These are phyloP conservation scores for Prunus mume DNA, from an alignment of 306 rosid species.

Conservation along the genomic window DNA sequence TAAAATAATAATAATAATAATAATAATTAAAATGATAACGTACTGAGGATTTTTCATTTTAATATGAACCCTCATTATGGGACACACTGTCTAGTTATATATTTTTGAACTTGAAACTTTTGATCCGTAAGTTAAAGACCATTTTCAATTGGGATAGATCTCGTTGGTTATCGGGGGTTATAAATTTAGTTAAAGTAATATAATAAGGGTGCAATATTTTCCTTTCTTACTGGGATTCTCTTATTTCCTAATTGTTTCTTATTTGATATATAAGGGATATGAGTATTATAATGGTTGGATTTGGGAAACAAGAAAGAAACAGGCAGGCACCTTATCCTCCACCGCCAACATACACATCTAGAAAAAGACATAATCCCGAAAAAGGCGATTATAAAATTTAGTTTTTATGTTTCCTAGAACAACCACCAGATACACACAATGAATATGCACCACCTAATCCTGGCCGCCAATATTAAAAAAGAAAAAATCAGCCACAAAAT, in stretches of 20 bases:
- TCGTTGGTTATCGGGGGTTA: too few species aligned
- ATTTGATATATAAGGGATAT: too few species aligned
- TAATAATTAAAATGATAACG: not conserved
- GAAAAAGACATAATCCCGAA: not conserved
- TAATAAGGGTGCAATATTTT: too few species aligned
- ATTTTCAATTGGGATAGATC: too few species aligned
- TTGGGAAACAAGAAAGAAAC: not conserved
- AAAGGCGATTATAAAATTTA: not conserved
- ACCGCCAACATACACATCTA: not conserved
- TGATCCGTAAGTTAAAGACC: fast-evolving
- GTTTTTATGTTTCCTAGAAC: slow-evolving; percentile 12
- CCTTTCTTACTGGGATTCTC: too few species aligned
- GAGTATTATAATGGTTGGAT: not conserved
- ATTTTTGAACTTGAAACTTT: fast-evolving
- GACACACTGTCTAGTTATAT: not conserved
- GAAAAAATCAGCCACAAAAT: not conserved
- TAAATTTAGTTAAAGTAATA: too few species aligned
- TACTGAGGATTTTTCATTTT: not conserved
- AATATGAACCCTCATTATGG: not conserved
- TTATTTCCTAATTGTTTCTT: too few species aligned
- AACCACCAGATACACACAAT: slow-evolving; percentile 1
- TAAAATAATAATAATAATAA: too few species aligned
- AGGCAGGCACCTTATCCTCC: not conserved
- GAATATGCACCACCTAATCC: slow-evolving; percentile 6
- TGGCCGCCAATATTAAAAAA: slow-evolving; percentile 5